phyloP scores from a whole-genome alignment of 23 red algal species.

The Gracilaria gracilis region DNA sequence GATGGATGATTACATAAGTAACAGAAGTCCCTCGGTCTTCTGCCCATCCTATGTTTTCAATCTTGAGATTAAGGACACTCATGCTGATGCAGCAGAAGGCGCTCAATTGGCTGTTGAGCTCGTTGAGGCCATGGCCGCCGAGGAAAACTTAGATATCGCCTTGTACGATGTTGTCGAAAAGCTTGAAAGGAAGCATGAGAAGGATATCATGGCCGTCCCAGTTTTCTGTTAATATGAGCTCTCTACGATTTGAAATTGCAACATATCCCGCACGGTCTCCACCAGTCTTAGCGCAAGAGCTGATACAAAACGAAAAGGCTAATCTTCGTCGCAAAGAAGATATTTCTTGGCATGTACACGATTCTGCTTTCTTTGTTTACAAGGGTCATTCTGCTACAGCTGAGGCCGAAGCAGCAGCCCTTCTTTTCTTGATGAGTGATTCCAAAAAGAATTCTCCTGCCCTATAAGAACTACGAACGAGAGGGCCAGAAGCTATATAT shows the following conservation, averaged over 20 bases:
- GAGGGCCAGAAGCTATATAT: conserved; percentile 91
- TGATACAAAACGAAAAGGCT: neutral
- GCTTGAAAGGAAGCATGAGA: conserved; percentile 63
- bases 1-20: conserved; percentile 81
- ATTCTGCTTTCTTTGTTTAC: neutral
- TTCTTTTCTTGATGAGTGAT: conserved; percentile 70
- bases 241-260: neutral
- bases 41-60: conserved; percentile 79
- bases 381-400: conserved; percentile 2
- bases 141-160: conserved; percentile 50
- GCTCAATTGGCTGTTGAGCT: conserved; percentile 76
- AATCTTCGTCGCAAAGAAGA: neutral
- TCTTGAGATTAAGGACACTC: conserved; percentile 85
- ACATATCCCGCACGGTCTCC: neutral
- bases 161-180: conserved; percentile 64
- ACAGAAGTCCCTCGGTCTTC: conserved; percentile 72
- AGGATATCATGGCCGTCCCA: conserved; percentile 65
- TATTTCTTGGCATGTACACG: neutral
- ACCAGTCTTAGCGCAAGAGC: neutral
- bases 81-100: conserved; percentile 73
- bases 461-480: conserved; percentile 90
- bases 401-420: neutral
- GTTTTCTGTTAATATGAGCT: conserved; percentile 60
- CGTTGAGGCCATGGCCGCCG: conserved; percentile 69
- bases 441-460: conserved; percentile 97